Conservation (phyloP, 345 rosid genomes). For the Arabis hirsuta region DNA sequence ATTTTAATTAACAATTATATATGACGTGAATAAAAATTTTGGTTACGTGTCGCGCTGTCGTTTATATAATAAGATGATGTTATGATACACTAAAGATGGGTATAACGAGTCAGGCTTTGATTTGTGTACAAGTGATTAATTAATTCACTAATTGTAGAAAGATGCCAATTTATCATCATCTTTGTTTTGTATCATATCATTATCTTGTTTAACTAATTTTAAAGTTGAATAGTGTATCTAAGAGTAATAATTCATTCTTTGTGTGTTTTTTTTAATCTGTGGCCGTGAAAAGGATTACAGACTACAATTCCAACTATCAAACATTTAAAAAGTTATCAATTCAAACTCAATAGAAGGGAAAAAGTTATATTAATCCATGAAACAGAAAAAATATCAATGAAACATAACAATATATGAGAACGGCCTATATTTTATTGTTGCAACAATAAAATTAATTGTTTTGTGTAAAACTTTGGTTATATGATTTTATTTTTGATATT, state of each 20-base stretch:
- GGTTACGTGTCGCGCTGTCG: too few species aligned
- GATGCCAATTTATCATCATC: constrained; percentile 8
- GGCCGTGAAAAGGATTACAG: too few species aligned
- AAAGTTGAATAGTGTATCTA: background rate
- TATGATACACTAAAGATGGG: too few species aligned
- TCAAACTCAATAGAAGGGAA: background rate
- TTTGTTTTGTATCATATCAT: background rate
- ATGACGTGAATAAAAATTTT: too few species aligned
- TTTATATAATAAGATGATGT: background rate
- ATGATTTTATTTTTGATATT: too few species aligned
- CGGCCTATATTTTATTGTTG: background rate
- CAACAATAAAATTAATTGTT: too few species aligned
- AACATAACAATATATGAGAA: background rate
- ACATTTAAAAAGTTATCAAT: background rate
- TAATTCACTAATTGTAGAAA: constrained; percentile 7
- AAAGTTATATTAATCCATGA: too few species aligned
- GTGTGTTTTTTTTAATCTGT: too few species aligned
- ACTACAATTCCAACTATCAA: too few species aligned
- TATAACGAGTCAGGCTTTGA: background rate
- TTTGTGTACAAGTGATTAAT: constrained; percentile 3
- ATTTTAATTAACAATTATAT: too few species aligned
- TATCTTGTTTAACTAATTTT: background rate
- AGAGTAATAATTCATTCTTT: background rate
- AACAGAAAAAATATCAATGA: background rate
- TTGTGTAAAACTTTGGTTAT: too few species aligned